Conservation (phyloP, 1,284 basidiomycete species). For the Sphagnurus paluster region DNA sequence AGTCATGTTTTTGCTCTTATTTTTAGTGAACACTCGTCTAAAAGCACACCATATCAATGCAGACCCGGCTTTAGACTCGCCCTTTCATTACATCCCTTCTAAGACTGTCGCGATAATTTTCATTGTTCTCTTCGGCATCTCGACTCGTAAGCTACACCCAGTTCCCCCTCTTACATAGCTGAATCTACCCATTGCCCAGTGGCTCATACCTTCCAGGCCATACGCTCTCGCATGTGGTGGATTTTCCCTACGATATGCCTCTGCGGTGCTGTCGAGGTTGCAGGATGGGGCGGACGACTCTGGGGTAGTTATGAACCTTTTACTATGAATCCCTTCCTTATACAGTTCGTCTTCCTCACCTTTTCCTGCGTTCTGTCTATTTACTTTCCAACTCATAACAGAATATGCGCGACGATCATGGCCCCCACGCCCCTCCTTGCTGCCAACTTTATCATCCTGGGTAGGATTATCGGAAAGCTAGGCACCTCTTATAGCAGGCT, state of each 20-base stretch:
- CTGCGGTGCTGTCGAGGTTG: slow-evolving; percentile 50
- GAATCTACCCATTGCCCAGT: slow-evolving; percentile 21
- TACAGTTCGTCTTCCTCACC: slow-evolving; percentile 40
- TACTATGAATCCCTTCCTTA: slow-evolving; percentile 35
- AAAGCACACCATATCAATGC: too few species aligned
- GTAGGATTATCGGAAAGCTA: slow-evolving; percentile 41
- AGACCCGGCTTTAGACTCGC: slow-evolving; percentile 3
- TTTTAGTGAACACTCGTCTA: too few species aligned
- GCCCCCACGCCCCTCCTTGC: slow-evolving; percentile 57
- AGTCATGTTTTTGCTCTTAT: too few species aligned
- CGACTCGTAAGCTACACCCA: slow-evolving; percentile 31
- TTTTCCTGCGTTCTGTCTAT: not conserved
- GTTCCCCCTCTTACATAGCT: not conserved
- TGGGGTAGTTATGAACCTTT: slow-evolving; percentile 33
- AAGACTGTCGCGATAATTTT: slow-evolving; percentile 36
- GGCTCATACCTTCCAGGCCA: slow-evolving; percentile 45
- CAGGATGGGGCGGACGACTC: slow-evolving; percentile 46
- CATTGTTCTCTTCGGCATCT: slow-evolving; percentile 39
- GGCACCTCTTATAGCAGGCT: slow-evolving; percentile 52
- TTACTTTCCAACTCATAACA: slow-evolving; percentile 18
- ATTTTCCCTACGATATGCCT: slow-evolving; percentile 51
- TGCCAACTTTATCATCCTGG: slow-evolving; percentile 55
- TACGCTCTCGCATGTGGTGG: slow-evolving; percentile 48
- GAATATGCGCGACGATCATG: slow-evolving; percentile 45
- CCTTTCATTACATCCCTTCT: slow-evolving; percentile 45